Percentiles rank a stretch among this genome's conserved stretches.
These are phyloP conservation scores for Trichomonas tenax DNA, from an alignment of 208 protist genomes.

Conservation along the genomic window DNA sequence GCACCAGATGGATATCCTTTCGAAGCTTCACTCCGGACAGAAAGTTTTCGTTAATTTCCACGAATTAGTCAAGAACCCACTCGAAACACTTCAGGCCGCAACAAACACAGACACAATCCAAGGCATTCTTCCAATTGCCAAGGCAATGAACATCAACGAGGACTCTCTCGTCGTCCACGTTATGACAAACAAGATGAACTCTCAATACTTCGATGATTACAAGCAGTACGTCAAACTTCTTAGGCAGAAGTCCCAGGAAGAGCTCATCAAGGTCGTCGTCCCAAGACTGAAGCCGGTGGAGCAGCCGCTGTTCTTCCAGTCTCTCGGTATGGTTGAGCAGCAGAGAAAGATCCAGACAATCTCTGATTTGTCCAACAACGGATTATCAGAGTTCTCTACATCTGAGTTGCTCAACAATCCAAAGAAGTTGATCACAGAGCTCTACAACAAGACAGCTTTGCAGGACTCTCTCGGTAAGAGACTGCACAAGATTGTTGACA, in stretches of 20 bases:
- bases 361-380: neutral
- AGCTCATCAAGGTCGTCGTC: neutral
- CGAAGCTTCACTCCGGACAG: neutral
- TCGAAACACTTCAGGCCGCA: neutral
- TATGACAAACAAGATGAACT: neutral
- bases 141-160: neutral
- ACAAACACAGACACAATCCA: neutral
- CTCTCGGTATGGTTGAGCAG: neutral
- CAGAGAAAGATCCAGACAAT: neutral
- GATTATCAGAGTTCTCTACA: neutral
- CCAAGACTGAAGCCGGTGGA: neutral
- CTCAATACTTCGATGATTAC: neutral
- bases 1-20: neutral
- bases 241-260: neutral
- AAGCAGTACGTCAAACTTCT: neutral
- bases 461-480: neutral
- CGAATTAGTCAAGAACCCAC: neutral
- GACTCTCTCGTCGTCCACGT: neutral
- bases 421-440: neutral
- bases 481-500: neutral
- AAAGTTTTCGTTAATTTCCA: neutral
- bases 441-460: neutral
- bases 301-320: neutral
- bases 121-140: neutral
- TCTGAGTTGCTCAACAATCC: neutral